These are phyloP conservation scores for Boletus coccyginus DNA, from an alignment of 768 basidiomycete species.

Conservation along the genomic window DNA sequence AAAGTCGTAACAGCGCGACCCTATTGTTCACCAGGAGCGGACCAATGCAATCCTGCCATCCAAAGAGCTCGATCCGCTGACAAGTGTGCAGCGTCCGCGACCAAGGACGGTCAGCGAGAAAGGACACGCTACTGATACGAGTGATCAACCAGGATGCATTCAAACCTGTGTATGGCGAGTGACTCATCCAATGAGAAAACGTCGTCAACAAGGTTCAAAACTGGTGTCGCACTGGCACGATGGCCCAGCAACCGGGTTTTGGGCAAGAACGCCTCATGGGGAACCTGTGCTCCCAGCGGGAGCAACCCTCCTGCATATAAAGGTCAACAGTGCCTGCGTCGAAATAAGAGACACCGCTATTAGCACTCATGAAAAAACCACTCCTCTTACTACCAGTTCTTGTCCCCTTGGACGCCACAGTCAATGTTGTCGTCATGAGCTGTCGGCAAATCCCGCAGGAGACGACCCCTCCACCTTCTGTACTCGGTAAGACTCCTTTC, in stretches of 20 bases:
- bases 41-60: neutral
- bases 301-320: slow-evolving; percentile 8
- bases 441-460: slow-evolving; percentile 16
- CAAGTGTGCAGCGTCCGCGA: slow-evolving; percentile 2
- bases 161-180: neutral
- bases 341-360: slow-evolving; percentile 12
- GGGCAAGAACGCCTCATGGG: slow-evolving; percentile 10
- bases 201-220: slow-evolving; percentile 18
- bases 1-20: neutral
- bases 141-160: neutral
- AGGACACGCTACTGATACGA: neutral
- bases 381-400: neutral
- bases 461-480: slow-evolving; percentile 7
- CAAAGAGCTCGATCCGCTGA: neutral
- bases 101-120: neutral
- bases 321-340: slow-evolving; percentile 9
- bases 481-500: slow-evolving; percentile 6
- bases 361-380: neutral
- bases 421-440: slow-evolving; percentile 2
- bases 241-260: slow-evolving; percentile 12
- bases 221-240: slow-evolving; percentile 9
- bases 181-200: slow-evolving; percentile 9
- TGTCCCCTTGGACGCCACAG: neutral
- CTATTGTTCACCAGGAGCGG: neutral
- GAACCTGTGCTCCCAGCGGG: neutral